phyloP scores from a whole-genome alignment of 2,329 filamentous ascomycete species.

The Fusarium armeniacum region DNA sequence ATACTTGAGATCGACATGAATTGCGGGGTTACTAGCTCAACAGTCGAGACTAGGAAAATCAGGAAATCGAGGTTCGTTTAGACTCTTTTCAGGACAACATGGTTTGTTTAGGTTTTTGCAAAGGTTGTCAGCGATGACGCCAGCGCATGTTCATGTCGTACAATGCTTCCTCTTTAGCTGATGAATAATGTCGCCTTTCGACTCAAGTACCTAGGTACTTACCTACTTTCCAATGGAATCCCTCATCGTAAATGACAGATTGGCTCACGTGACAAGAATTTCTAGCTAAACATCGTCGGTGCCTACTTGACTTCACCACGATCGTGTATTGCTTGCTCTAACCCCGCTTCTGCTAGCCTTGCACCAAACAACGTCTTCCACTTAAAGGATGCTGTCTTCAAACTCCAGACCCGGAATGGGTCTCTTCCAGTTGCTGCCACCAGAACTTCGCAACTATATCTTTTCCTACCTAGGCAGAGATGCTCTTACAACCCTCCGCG shows the following conservation, averaged over 20 bases:
- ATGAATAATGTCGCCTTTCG: neutral
- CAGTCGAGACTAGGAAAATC: constrained; percentile 14
- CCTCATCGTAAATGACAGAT: neutral
- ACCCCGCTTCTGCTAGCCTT: no score
- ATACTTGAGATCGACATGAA: constrained; percentile 10
- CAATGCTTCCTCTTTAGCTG: neutral
- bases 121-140: constrained; percentile 16
- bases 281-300: neutral
- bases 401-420: neutral
- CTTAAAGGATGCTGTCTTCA: neutral
- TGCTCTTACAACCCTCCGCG: neutral
- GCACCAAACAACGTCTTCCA: neutral
- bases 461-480: neutral
- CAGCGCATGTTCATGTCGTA: neutral
- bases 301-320: no score
- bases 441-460: neutral
- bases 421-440: neutral
- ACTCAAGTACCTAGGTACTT: no score
- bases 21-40: constrained; percentile 22
- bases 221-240: no score
- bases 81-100: neutral
- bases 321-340: no score
- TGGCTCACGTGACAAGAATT: neutral
- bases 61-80: neutral
- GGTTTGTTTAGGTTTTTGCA: neutral